phyloP scores from a whole-genome alignment of 495 filamentous ascomycete species.

The Aspergillus nanangensis region DNA sequence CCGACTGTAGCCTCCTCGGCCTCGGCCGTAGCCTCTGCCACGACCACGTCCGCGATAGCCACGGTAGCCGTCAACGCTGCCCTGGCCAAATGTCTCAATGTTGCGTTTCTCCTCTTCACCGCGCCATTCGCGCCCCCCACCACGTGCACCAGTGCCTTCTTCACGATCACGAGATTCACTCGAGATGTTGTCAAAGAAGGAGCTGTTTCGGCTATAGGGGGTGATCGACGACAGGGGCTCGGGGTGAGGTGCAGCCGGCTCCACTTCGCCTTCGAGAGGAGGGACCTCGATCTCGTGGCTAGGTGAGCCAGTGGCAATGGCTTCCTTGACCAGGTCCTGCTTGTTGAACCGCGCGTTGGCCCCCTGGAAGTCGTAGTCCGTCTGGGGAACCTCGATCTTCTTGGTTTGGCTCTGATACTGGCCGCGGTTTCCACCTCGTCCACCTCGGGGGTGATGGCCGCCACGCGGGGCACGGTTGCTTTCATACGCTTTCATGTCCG shows the following conservation, averaged over 20 bases:
- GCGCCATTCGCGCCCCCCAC: slow-evolving; percentile 86
- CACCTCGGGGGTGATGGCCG: slow-evolving; percentile 46
- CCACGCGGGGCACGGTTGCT: slow-evolving; percentile 46
- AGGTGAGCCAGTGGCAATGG: slow-evolving; percentile 72
- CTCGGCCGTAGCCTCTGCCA: slow-evolving; percentile 55
- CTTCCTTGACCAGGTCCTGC: slow-evolving; percentile 88
- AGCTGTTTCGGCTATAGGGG: slow-evolving; percentile 74
- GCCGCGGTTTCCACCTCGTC: slow-evolving; percentile 53
- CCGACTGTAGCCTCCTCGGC: slow-evolving; percentile 52
- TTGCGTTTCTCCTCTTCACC: slow-evolving; percentile 92
- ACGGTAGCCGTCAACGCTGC: slow-evolving; percentile 86
- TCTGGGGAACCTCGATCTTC: slow-evolving; percentile 81
- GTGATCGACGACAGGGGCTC: no score
- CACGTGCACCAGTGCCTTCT: slow-evolving; percentile 58
- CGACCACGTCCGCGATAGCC: slow-evolving; percentile 66
- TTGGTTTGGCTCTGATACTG: slow-evolving; percentile 46
- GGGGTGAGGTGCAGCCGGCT: slow-evolving; percentile 32
- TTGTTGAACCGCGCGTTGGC: slow-evolving; percentile 99
- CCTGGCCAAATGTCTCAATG: slow-evolving; percentile 97
- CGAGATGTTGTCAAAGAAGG: slow-evolving; percentile 97
- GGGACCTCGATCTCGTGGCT: slow-evolving; percentile 47
- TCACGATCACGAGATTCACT: slow-evolving; percentile 89
- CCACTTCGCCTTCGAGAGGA: slow-evolving; percentile 26
- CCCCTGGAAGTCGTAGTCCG: slow-evolving; percentile 89
- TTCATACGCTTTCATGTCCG: slow-evolving; percentile 74